Evolutionary conservation across 106 monocot genomes (phyloP).

Genomic region (Allium fistulosum): DNA sequence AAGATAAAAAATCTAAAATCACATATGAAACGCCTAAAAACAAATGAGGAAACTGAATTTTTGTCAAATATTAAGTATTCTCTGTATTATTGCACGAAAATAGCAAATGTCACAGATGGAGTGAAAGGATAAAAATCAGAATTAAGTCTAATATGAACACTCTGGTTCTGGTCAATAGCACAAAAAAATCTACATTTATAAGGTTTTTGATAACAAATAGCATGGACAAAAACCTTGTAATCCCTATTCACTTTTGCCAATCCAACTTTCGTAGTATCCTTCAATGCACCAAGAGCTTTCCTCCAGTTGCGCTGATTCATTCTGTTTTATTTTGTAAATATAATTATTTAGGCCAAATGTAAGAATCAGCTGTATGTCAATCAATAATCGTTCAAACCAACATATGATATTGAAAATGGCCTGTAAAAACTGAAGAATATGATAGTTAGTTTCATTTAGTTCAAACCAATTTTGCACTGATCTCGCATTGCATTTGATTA

Average conservation of each 20-base stretch:
- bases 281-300: conserved; percentile 62
- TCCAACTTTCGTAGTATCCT: conserved; percentile 60
- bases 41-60: background rate
- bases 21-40: background rate
- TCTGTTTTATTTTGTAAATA: background rate
- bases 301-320: conserved; percentile 42
- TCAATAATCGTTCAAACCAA: too few relatives aligned
- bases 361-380: too few relatives aligned
- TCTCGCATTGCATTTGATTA: too few relatives aligned
- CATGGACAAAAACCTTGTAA: conserved; percentile 52
- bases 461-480: too few relatives aligned
- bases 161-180: too few relatives aligned
- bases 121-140: background rate
- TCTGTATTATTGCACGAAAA: too few relatives aligned
- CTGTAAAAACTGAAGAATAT: too few relatives aligned
- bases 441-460: too few relatives aligned
- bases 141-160: background rate
- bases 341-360: background rate
- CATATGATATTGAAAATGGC: too few relatives aligned
- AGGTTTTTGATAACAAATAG: background rate
- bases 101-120: background rate
- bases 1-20: background rate
- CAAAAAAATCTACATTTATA: too few relatives aligned
- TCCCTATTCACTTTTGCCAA: conserved; percentile 73
- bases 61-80: background rate